Evolutionary conservation across 768 basidiomycete genomes (phyloP).

Genomic region (Amylocystis lapponica): DNA sequence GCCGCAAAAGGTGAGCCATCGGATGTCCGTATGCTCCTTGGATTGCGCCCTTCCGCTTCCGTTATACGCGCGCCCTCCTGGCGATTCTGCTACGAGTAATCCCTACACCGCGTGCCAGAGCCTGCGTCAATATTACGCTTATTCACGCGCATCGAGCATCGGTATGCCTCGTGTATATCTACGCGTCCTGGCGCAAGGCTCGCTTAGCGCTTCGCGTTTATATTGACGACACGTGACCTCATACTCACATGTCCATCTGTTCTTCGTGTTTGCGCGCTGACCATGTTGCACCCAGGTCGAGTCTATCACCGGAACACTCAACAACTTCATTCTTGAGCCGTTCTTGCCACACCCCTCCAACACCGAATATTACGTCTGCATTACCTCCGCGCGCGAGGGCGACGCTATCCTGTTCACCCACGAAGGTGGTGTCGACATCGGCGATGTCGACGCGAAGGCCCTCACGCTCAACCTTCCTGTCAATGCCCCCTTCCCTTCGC

Average conservation of each 20-base stretch:
- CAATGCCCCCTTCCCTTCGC: constrained; percentile 71
- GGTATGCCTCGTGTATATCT: constrained; percentile 3
- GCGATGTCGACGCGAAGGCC: constrained; percentile 97
- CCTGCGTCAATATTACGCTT: neutral
- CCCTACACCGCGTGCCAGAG: neutral
- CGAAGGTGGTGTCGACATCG: constrained; percentile 97
- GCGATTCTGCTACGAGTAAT: too few relatives aligned
- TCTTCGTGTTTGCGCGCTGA: too few relatives aligned
- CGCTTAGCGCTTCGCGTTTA: neutral
- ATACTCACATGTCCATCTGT: too few relatives aligned
- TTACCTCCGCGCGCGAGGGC: constrained; percentile 91
- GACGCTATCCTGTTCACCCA: constrained; percentile 98
- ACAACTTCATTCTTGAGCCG: constrained; percentile 98
- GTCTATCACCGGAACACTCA: constrained; percentile 88
- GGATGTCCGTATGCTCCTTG: too few relatives aligned
- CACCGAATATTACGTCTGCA: constrained; percentile 97
- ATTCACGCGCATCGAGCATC: too few relatives aligned
- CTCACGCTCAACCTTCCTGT: constrained; percentile 84
- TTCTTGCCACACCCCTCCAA: constrained; percentile 93
- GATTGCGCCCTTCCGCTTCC: constrained; percentile 2
- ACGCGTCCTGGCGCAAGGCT: constrained; percentile 7
- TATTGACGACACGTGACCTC: neutral
- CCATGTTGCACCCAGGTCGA: constrained; percentile 86
- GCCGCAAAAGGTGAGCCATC: constrained; percentile 75
- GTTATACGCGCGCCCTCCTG: neutral